Conservation (phyloP, 1,284 basidiomycete species). For the Sanghuangporus weigelae region DNA sequence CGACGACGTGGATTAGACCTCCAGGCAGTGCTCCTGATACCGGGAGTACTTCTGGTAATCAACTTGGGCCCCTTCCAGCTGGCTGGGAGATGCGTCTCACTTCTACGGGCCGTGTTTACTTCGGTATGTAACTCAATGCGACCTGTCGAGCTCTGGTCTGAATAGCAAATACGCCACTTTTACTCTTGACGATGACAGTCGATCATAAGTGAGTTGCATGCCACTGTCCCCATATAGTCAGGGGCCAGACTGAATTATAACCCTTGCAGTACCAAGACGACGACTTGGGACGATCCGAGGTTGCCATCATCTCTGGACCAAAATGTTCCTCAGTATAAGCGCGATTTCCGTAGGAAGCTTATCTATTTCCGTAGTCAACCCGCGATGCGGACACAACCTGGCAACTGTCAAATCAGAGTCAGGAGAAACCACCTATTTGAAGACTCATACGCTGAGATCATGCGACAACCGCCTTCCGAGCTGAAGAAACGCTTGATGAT, state of each 20-base stretch:
- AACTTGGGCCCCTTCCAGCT: slow-evolving; percentile 82
- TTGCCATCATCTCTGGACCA: slow-evolving; percentile 52
- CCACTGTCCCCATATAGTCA: not conserved
- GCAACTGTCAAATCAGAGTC: slow-evolving; percentile 94
- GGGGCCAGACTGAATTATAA: slow-evolving; percentile 41
- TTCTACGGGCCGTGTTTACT: slow-evolving; percentile 90
- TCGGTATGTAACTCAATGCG: slow-evolving; percentile 36
- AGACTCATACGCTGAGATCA: slow-evolving; percentile 94
- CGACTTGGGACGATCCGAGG: slow-evolving; percentile 96
- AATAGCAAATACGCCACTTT: not conserved
- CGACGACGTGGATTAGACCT: slow-evolving; percentile 95
- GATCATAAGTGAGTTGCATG: slow-evolving; percentile 3
- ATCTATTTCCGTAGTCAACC: slow-evolving; percentile 97
- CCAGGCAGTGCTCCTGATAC: slow-evolving; percentile 46
- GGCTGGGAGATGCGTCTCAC: slow-evolving; percentile 99
- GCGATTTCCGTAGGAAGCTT: slow-evolving; percentile 92
- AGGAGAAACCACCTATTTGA: slow-evolving; percentile 93
- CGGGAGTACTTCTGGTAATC: not conserved
- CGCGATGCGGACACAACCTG: slow-evolving; percentile 81
- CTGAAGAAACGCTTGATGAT: slow-evolving; percentile 96
- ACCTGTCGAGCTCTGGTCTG: not conserved
- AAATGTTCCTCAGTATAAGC: slow-evolving; percentile 96
- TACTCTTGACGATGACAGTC: not conserved
- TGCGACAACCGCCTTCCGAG: slow-evolving; percentile 91
- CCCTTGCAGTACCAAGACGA: slow-evolving; percentile 88